Evolutionary conservation across 176 grass and related monocot species (phyloP).

Genomic region (maize (Zea mays)): Zm-B73-REFERENCE-NAM-5.0 NC_050104.1:146048501-146049000

Average conservation of each 20-base stretch:
- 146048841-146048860: slow-evolving; percentile 17
- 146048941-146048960: not conserved
- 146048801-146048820: slow-evolving; percentile 17
- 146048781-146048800: slow-evolving; percentile 27
- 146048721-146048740: not conserved
- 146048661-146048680: too few relatives aligned
- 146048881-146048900: not conserved
- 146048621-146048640: not conserved
- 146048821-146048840: not conserved
- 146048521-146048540: too few relatives aligned
- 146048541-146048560: too few relatives aligned
- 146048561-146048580: too few relatives aligned
- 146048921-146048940: not conserved
- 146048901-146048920: not conserved
- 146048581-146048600: too few relatives aligned
- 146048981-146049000: not conserved
- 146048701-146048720: slow-evolving; percentile 20
- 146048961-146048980: not conserved
- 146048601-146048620: not conserved
- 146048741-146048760: not conserved
- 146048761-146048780: not conserved
- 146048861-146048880: slow-evolving; percentile 34
- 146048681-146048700: too few relatives aligned
- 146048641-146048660: not conserved
- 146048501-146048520: too few relatives aligned